Evolutionary conservation across 176 grass and related monocot genomes (phyloP), one percentile per base, ranked within the genome.

Genomic region (Oropetium thomaeum): DNA sequence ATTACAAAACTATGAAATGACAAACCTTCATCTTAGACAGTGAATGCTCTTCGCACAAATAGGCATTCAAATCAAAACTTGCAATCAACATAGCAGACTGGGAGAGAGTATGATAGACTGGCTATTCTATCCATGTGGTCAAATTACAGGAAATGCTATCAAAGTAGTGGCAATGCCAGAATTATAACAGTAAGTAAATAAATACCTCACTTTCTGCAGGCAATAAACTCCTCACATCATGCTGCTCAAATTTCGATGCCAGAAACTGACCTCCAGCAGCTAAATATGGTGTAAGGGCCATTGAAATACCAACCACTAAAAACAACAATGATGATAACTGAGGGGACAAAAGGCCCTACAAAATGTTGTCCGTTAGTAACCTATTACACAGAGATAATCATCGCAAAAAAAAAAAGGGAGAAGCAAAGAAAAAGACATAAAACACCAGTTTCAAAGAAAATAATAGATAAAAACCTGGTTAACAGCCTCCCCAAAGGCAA

Each of bases 141-240:
- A 26, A 28, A 61, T 37, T 79, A 67, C 10, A 43, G 27, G 65
- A 71, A 58, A 49, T 30, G 43, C 23, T 22, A 68, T 30, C 8
- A 44, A 67, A 65, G 33, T 65, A 59, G 5, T 27, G 61, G 26
- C 14, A 40, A 15, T 14, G 34, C 39, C 7, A 45, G 10, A 30
- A 15, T 69, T 40, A 38, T 66, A 41, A 19, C 19, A 74, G 41
- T 69, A 57, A 81, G 58, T 15, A 52, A 66, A 81, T 88, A 99
- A 66, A 81, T 92, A 99, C 96, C 91, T 99, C 96, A 90, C 91
- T 95, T 92, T 95, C 96, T 45, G 81, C 96, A 27, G 96, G 96
- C 44, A 95, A 85, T 70, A 99, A 90, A 78, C 96, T 99, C 85
- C 96, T 88, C 34, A 99, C 96, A 65, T 99, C 96, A 71, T 95